These are phyloP conservation scores for Pachysandra terminalis DNA, from an alignment of 164 flowering plant species.

Conservation along the genomic window DNA sequence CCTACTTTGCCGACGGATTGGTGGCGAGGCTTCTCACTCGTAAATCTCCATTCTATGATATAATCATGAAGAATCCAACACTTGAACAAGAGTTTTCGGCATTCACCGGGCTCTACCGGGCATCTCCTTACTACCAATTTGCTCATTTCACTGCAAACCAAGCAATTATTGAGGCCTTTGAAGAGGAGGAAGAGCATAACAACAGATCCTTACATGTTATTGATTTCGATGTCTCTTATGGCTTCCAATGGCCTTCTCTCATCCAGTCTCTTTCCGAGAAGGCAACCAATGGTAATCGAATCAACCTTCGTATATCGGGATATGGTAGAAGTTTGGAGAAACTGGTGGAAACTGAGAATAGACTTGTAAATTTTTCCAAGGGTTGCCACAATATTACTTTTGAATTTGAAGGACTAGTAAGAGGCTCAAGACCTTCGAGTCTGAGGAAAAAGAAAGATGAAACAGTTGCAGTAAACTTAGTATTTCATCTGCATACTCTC, in stretches of 20 bases:
- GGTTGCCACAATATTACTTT: slow-evolving; percentile 45
- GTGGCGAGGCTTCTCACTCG: slow-evolving; percentile 50
- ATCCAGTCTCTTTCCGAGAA: slow-evolving; percentile 77
- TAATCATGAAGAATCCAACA: slow-evolving; percentile 57
- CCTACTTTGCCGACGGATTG: slow-evolving; percentile 65
- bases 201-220: slow-evolving; percentile 48
- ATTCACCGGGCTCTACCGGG: slow-evolving; percentile 50
- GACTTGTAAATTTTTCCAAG: slow-evolving; percentile 54
- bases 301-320: slow-evolving; percentile 51
- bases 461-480: slow-evolving; percentile 59
- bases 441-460: slow-evolving; percentile 39
- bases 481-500: slow-evolving; percentile 43
- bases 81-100: slow-evolving; percentile 50
- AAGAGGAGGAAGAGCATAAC: slow-evolving; percentile 41
- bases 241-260: slow-evolving; percentile 84
- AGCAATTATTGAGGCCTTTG: slow-evolving; percentile 63
- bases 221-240: slow-evolving; percentile 66
- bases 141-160: slow-evolving; percentile 87
- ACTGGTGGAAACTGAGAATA: slow-evolving; percentile 50
- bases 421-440: slow-evolving; percentile 31
- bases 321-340: slow-evolving; percentile 48
- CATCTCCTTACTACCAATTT: slow-evolving; percentile 65
- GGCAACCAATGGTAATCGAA: slow-evolving; percentile 27
- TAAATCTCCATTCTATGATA: slow-evolving; percentile 52
- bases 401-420: slow-evolving; percentile 50